Conservation (phyloP, 257 asterid genomes). For the Solanum gracilifrons region DNA sequence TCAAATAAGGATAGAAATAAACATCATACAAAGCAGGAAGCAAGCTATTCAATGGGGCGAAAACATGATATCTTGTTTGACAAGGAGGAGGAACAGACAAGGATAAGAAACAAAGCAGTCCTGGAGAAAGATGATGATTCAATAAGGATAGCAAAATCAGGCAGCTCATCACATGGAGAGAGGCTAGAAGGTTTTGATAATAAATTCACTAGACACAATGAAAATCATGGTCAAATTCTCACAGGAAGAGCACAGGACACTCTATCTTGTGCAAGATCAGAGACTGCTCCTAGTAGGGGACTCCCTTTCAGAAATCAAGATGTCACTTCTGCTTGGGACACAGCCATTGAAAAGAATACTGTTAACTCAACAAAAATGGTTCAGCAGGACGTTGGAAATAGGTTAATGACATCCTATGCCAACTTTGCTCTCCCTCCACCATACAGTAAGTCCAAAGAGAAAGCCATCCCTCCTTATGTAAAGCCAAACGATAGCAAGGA, state of each 20-base stretch:
- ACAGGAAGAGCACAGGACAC: constrained; percentile 18
- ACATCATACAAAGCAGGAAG: constrained; percentile 21
- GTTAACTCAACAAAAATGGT: constrained; percentile 13
- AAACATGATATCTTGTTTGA: constrained; percentile 7
- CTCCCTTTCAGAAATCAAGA: constrained; percentile 22
- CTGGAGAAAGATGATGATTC: constrained; percentile 20
- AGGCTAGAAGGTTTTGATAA: constrained; percentile 15
- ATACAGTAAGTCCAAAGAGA: constrained; percentile 46
- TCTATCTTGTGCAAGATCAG: constrained; percentile 23
- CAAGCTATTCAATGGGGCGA: constrained; percentile 21
- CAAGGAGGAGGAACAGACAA: constrained; percentile 25
- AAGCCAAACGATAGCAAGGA: constrained; percentile 43
- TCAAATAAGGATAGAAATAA: constrained; percentile 15
- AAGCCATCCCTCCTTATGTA: constrained; percentile 42
- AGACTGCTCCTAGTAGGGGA: constrained; percentile 15
- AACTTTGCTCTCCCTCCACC: constrained; percentile 60
- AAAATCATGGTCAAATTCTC: background rate
- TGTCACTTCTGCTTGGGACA: constrained; percentile 7
- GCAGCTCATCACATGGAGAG: constrained; percentile 29
- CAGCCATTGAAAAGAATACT: constrained; percentile 7
- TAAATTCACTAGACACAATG: constrained; percentile 1
- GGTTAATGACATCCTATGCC: constrained; percentile 20
- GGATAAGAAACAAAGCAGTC: constrained; percentile 16
- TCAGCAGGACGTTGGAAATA: constrained; percentile 27
- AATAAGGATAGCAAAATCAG: constrained; percentile 24